Base-by-base conservation (phyloP, 2,329 filamentous ascomycete genomes). In the Fragosphaeria purpurea region DNA sequence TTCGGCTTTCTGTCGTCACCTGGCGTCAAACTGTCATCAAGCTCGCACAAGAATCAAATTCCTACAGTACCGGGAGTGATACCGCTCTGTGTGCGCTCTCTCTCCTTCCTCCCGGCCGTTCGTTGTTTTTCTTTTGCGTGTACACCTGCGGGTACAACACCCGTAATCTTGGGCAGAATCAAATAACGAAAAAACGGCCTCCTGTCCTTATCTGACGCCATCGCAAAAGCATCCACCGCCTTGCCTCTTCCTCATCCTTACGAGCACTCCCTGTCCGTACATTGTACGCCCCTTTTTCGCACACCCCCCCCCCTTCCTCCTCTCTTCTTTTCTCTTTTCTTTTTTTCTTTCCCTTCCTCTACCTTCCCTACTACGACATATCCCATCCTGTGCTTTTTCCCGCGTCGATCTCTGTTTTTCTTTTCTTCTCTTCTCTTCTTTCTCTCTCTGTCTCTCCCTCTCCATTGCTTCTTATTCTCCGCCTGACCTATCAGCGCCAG, bases 131-230 rank as follows among this genome's bases (percentile, higher is more conserved):
- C 33, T 33, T 32, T 41, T 37, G 43, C 30, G 42, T 49, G 44
- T 48, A 38, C 41, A 32, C 38, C 22, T 22, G 3, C 22, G 22
- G 22, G 22, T 22, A 22, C 22, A 22, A 2, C 22, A 22, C 22
- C 22, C 22, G 3, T 22, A 22, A 22, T 22, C 22, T 22, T 22
- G 22, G 22, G 22, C 22, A 22, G 22, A 22, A 22, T 22, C 22
- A 22, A 2, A 22, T 22, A 22, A 22, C 2, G 22, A 22, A 22
- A 22, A 22, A 22, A 37, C 42, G 46, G 37, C 45, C 31, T 50
- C 30, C 41, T 40, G 51, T 42, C 50, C 22, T 56, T 54, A 56
- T 56, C 54, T 54, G 54, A 53, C 54, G 50, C 54, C 54, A 56
- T 53, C 52, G 44, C 38, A 46, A 40, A 47, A 47, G 39, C 47